Percentiles rank a stretch among this genome's conserved stretches.
phyloP scores from a whole-genome alignment of 1,284 basidiomycete species.

The Ceratobasidium sp. region DNA sequence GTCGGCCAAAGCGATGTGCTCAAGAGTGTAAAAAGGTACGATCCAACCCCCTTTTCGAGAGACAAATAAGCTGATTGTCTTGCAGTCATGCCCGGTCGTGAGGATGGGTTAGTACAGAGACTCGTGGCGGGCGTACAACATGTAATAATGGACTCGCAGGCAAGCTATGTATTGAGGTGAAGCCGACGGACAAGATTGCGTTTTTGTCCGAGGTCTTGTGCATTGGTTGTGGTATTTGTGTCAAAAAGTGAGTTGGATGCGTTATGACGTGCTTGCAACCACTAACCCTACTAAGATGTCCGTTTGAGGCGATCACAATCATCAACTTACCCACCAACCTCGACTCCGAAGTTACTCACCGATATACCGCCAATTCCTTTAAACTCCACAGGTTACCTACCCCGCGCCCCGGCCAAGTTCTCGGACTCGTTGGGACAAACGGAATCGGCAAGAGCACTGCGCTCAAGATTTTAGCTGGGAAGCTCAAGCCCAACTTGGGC shows the following conservation, averaged over 20 bases:
- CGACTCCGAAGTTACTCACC: conserved; percentile 93
- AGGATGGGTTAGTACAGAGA: conserved; percentile 87
- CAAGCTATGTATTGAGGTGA: conserved; percentile 98
- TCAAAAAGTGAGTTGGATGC: conserved; percentile 84
- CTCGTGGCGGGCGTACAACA: conserved; percentile 18
- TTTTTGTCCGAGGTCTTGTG: conserved; percentile 98
- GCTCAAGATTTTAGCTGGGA: conserved; percentile 94
- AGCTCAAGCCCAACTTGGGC: conserved; percentile 93
- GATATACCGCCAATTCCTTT: conserved; percentile 97
- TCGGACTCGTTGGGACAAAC: conserved; percentile 96
- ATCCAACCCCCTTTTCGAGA: conserved; percentile 1
- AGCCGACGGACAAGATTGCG: conserved; percentile 92
- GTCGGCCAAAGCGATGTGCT: conserved; percentile 92
- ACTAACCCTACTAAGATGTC: conserved; percentile 73
- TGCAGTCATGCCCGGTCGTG: conserved; percentile 94
- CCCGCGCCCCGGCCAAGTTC: conserved; percentile 93
- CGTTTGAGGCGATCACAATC: conserved; percentile 97
- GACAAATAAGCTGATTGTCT: conserved; percentile 44
- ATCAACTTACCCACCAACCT: conserved; percentile 98
- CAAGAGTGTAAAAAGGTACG: conserved; percentile 92
- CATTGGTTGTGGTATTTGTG: conserved; percentile 98
- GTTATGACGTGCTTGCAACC: too few relatives aligned
- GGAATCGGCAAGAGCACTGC: conserved; percentile 99
- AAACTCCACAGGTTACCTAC: conserved; percentile 97
- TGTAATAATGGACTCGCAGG: conserved; percentile 63